phyloP scores from a whole-genome alignment of 2,329 filamentous ascomycete genomes.

The Harringtonia aguacate region DNA sequence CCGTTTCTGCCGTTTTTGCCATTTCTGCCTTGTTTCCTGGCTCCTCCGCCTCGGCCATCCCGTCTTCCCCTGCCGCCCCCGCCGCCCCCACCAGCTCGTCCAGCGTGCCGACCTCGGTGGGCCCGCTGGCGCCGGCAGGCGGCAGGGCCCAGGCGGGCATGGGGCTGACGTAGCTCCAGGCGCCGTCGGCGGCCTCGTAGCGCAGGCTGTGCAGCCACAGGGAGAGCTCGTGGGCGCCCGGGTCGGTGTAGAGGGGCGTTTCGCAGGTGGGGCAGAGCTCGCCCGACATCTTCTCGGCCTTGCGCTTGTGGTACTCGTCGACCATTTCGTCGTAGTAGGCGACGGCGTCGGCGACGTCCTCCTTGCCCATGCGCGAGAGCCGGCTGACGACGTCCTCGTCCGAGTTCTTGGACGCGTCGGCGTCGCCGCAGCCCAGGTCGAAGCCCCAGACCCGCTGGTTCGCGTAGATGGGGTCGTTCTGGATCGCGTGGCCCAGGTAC shows the following conservation, averaged over 20 bases:
- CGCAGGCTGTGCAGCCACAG: slow-evolving; percentile 89
- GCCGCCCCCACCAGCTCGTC: slow-evolving; percentile 18
- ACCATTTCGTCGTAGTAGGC: slow-evolving; percentile 94
- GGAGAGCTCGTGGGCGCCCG: slow-evolving; percentile 77
- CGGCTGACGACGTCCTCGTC: slow-evolving; percentile 87
- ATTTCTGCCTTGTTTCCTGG: no score
- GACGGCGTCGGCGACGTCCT: slow-evolving; percentile 80
- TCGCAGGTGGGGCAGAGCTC: slow-evolving; percentile 69
- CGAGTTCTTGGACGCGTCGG: slow-evolving; percentile 56
- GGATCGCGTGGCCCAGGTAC: slow-evolving; percentile 86
- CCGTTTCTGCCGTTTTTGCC: no score
- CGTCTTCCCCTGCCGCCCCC: no score
- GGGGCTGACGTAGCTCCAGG: slow-evolving; percentile 79
- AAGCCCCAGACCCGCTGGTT: slow-evolving; percentile 87
- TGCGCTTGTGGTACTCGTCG: slow-evolving; percentile 76
- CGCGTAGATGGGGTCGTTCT: slow-evolving; percentile 96
- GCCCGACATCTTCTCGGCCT: slow-evolving; percentile 89
- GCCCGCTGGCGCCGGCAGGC: slow-evolving; percentile 60
- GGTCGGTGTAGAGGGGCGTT: slow-evolving; percentile 87
- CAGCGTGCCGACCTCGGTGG: slow-evolving; percentile 53
- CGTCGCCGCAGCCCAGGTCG: slow-evolving; percentile 57
- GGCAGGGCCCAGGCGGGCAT: slow-evolving; percentile 83
- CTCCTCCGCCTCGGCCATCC: no score
- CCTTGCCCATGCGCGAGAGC: slow-evolving; percentile 84
- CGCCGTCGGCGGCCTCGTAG: slow-evolving; percentile 74